Base-by-base conservation (phyloP, 176 grass and related monocot genomes). In the Dendrocalamus sinicus region DNA sequence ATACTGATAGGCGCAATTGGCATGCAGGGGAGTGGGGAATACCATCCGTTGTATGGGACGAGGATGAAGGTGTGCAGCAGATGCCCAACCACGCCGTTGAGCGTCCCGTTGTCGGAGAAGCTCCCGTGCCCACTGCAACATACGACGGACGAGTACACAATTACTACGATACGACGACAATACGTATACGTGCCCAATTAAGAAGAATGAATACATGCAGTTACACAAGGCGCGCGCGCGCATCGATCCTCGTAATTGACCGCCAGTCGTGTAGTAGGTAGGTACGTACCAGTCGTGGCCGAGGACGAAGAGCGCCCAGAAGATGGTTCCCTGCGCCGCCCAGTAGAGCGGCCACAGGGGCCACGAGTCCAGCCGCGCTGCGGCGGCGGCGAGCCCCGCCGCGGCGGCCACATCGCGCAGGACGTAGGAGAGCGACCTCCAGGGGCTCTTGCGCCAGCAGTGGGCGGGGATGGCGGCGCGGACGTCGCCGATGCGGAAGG, bases 231-330 rank as follows among this genome's bases (percentile, higher is more conserved):
- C 30, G 30, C 30, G 30, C 30, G 30, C 2, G 30, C 30, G 47
- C 47, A 47, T 47, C 12, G 47, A 51, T 32, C 30, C 30, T 32
- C 1, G 30, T 32, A 32, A 32, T 32, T 32, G 30, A 32, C 30
- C 30, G 30, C 28, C 28, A 30, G 30, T 32, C 30, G 30, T 32
- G 30, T 32, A 32, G 30, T 32, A 32, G 30, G 30, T 32, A 32
- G 30, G 30, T 32, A 47, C 69, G 59, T 90, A 97, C 95, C 95
- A 97, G 88, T 97, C 95, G 48, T 97, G 95, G 4, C 95, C 95
- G 32, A 97, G 93, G 86, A 97, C 95, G 87, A 97, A 97, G 75
- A 97, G 85, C 55, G 93, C 95, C 95, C 95, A 97, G 86, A 97
- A 97, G 91, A 95, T 90, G 80, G 93, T 97, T 9, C 95, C 95